These are phyloP conservation scores for Cladosporium sp. DNA, from an alignment of 2,329 filamentous ascomycete genomes.

Conservation along the genomic window DNA sequence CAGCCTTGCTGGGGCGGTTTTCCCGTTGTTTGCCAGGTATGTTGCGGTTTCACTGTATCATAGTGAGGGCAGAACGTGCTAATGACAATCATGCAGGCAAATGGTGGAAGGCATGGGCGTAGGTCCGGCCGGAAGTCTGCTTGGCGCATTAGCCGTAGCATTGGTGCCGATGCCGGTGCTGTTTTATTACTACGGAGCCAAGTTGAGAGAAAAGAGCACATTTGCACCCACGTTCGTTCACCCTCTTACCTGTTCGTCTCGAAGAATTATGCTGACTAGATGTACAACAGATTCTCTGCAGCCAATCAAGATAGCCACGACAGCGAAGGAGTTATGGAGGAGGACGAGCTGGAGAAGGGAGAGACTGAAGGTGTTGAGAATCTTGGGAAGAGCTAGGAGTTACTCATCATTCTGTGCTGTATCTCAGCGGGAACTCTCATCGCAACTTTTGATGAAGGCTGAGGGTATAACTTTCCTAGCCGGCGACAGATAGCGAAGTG, in stretches of 20 bases:
- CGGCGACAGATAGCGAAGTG: no score
- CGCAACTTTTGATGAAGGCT: no score
- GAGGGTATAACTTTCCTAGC: no score
- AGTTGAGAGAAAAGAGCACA: slow-evolving; percentile 39
- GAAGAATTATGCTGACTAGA: not conserved
- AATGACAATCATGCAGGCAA: slow-evolving; percentile 20
- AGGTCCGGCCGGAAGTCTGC: slow-evolving; percentile 43
- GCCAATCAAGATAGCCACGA: slow-evolving; percentile 7
- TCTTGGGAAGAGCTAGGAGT: not conserved
- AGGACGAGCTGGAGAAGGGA: not conserved
- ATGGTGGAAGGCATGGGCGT: slow-evolving; percentile 41
- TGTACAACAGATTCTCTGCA: not conserved
- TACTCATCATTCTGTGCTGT: no score
- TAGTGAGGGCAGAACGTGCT: not conserved
- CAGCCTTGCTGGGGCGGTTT: slow-evolving; percentile 47
- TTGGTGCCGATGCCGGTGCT: slow-evolving; percentile 42
- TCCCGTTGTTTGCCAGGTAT: slow-evolving; percentile 48
- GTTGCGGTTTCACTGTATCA: not conserved
- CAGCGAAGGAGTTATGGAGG: not conserved
- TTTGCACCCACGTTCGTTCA: slow-evolving; percentile 36
- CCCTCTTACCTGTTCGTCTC: no score
- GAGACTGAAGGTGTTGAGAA: not conserved
- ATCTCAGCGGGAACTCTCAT: no score
- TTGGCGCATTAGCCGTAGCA: slow-evolving; percentile 41
- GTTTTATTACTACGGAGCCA: slow-evolving; percentile 43